Conservation (phyloP, 202 grass and related monocot species). For the Dendrocalamus latiflorus region DNA sequence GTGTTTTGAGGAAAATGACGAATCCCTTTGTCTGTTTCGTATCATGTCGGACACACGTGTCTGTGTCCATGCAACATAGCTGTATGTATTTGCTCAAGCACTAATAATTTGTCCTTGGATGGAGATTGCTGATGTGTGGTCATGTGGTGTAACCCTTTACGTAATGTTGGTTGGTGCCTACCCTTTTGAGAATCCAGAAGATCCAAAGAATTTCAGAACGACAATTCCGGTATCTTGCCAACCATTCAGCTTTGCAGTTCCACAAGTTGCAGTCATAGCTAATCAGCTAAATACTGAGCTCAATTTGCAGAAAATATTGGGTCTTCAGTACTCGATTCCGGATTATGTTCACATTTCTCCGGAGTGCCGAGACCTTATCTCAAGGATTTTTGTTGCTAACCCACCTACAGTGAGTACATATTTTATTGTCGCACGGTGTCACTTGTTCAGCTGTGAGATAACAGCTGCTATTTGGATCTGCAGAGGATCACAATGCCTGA, state of each 20-base stretch:
- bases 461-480: not conserved
- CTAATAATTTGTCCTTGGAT: slow-evolving; percentile 22
- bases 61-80: no score
- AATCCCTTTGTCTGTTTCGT: no score
- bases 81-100: slow-evolving; percentile 7
- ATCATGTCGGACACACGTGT: no score
- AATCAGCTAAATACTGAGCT: not conserved
- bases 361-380: slow-evolving; percentile 51
- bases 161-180: slow-evolving; percentile 49
- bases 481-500: no score
- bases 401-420: slow-evolving; percentile 44
- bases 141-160: slow-evolving; percentile 55
- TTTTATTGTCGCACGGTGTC: not conserved
- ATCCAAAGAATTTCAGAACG: slow-evolving; percentile 47
- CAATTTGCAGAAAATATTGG: slow-evolving; percentile 69
- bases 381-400: slow-evolving; percentile 65
- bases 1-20: no score
- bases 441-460: not conserved
- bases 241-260: not conserved
- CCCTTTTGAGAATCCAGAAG: slow-evolving; percentile 46
- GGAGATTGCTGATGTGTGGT: slow-evolving; percentile 61
- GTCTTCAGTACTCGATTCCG: slow-evolving; percentile 95
- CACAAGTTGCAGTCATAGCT: not conserved
- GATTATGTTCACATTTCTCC: slow-evolving; percentile 91
- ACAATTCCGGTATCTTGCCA: slow-evolving; percentile 39